phyloP scores from a whole-genome alignment of 2,329 filamentous ascomycete species.

The Hirsutella rhossiliensis region DNA sequence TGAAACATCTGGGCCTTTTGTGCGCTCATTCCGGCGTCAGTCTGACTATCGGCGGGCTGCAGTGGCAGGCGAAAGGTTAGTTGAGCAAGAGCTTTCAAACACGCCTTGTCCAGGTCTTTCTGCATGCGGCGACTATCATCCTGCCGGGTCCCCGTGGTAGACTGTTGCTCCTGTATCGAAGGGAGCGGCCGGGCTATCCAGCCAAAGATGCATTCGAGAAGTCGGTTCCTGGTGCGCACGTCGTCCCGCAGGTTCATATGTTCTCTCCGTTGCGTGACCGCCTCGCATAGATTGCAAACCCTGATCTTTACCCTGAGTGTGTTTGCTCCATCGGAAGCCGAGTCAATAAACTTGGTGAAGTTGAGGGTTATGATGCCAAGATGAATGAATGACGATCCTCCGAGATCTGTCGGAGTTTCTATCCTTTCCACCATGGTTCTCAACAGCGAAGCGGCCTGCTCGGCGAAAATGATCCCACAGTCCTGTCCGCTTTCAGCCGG shows the following conservation, averaged over 20 bases:
- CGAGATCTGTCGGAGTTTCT: constrained; percentile 50
- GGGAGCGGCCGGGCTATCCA: constrained; percentile 54
- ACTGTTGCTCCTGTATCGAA: constrained; percentile 27
- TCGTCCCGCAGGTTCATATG: constrained; percentile 57
- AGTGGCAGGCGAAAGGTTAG: constrained; percentile 55
- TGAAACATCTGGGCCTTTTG: constrained; percentile 62
- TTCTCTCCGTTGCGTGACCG: constrained; percentile 53
- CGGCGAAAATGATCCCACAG: constrained; percentile 52
- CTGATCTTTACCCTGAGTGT: constrained; percentile 55
- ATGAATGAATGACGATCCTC: constrained; percentile 46
- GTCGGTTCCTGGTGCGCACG: constrained; percentile 54
- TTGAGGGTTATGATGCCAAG: constrained; percentile 51
- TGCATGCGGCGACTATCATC: constrained; percentile 49
- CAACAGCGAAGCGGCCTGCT: constrained; percentile 53
- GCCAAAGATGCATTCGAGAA: constrained; percentile 54
- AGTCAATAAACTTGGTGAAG: constrained; percentile 55
- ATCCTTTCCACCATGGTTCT: constrained; percentile 52
- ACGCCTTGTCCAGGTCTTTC: constrained; percentile 54
- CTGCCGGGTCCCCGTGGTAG: constrained; percentile 28
- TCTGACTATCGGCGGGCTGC: constrained; percentile 52
- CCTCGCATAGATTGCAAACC: constrained; percentile 55
- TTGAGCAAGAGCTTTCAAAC: constrained; percentile 51
- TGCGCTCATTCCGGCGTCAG: constrained; percentile 54
- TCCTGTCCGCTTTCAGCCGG: constrained; percentile 41
- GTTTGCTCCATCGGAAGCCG: constrained; percentile 40